phyloP scores from a whole-genome alignment of 2,329 filamentous ascomycete species.

The Colletotrichum simmondsii region DNA sequence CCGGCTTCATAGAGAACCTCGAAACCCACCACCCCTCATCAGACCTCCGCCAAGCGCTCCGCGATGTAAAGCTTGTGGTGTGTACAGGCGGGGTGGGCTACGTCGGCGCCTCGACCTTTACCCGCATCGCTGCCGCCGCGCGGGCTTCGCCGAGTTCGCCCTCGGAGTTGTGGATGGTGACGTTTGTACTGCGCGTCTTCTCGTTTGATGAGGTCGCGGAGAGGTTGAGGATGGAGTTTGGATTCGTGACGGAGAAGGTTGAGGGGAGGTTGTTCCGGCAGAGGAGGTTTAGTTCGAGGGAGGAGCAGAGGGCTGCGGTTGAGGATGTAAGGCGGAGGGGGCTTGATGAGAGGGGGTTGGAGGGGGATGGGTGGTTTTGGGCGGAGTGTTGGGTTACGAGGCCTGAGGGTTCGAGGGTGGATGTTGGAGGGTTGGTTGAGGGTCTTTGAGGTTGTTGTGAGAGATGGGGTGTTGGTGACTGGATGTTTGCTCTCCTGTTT shows the following conservation, averaged over 20 bases:
- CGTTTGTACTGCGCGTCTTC: conserved; percentile 21
- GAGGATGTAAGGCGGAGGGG: conserved; percentile 2
- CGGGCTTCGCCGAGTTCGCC: background rate
- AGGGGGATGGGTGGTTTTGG: conserved; percentile 21
- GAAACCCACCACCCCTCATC: conserved; percentile 1
- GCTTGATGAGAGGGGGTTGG: background rate
- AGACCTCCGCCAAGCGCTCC: background rate
- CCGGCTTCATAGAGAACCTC: conserved; percentile 1
- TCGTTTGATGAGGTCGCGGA: conserved; percentile 6
- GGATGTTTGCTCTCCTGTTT: too few species aligned
- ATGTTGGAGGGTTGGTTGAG: background rate
- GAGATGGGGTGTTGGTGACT: background rate
- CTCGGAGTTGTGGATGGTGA: conserved; percentile 4
- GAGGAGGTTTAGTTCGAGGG: conserved; percentile 4
- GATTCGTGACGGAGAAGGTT: conserved; percentile 12
- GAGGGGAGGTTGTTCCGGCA: conserved; percentile 3
- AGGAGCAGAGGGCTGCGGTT: conserved; percentile 13
- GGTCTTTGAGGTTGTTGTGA: background rate
- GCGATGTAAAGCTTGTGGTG: background rate
- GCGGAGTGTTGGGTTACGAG: conserved; percentile 21
- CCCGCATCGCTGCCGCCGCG: background rate
- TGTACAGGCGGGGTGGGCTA: conserved; percentile 26
- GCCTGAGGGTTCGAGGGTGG: background rate
- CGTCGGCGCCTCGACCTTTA: background rate
- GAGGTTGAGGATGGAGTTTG: background rate